Conservation (phyloP, 2,329 filamentous ascomycete species). For the Alternaria viburni region DNA sequence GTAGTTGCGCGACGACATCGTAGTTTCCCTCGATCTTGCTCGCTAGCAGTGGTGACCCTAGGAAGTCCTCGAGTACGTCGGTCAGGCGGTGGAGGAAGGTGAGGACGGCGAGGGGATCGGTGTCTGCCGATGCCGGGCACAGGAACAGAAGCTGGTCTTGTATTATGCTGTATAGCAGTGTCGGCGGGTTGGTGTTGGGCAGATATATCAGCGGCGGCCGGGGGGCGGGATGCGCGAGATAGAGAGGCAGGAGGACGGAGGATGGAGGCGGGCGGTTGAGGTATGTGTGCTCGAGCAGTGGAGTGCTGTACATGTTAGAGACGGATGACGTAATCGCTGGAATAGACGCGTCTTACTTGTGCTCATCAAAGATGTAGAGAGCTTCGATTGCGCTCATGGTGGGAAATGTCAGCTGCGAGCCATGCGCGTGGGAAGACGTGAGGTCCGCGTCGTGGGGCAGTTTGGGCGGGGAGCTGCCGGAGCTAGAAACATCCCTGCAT, state of each 20-base stretch:
- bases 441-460: constrained; percentile 22
- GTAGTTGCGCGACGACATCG: constrained; percentile 89
- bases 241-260: constrained; percentile 79
- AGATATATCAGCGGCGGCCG: constrained; percentile 88
- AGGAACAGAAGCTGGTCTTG: constrained; percentile 89
- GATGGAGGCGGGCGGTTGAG: constrained; percentile 80
- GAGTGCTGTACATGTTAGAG: constrained; percentile 63
- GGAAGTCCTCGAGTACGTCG: constrained; percentile 92
- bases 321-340: background rate
- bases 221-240: constrained; percentile 80
- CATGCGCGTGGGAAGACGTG: constrained; percentile 21
- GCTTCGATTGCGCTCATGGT: constrained; percentile 81
- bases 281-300: constrained; percentile 89
- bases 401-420: constrained; percentile 15
- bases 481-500: constrained; percentile 6
- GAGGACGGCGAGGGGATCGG: constrained; percentile 85
- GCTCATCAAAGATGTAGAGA: constrained; percentile 95
- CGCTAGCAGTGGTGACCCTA: constrained; percentile 84
- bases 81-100: constrained; percentile 94
- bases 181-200: constrained; percentile 80
- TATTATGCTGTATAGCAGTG: constrained; percentile 84
- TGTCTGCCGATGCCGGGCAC: constrained; percentile 82
- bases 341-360: constrained; percentile 70
- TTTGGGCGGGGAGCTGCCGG: constrained; percentile 30
- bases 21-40: constrained; percentile 88